Percentiles rank a stretch among this genome's conserved stretches.
Conservation (phyloP, 768 basidiomycete species). For the Mycena crocata region DNA sequence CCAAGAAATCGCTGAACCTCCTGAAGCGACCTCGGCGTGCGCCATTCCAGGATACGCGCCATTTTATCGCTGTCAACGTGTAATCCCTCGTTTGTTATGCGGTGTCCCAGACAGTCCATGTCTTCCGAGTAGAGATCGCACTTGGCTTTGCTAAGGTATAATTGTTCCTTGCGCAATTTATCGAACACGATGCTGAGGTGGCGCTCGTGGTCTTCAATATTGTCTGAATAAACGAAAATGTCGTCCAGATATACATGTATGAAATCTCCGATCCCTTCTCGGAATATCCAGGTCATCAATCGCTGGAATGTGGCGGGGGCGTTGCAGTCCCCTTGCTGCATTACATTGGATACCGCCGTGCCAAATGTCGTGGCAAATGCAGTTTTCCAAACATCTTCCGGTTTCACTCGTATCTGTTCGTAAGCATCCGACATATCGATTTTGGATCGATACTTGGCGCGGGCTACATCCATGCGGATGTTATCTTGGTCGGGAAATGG, state of each 20-base stretch:
- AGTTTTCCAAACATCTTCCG: constrained; percentile 36
- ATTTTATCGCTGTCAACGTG: constrained; percentile 39
- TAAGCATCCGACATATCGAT: too few species aligned
- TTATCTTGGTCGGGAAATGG: too few species aligned
- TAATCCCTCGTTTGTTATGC: constrained; percentile 44
- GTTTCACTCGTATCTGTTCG: constrained; percentile 44
- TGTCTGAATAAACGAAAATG: too few species aligned
- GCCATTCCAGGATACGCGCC: neutral
- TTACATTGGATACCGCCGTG: neutral
- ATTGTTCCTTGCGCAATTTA: constrained; percentile 36
- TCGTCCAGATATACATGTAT: too few species aligned
- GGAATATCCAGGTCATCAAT: too few species aligned
- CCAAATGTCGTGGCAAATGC: constrained; percentile 39
- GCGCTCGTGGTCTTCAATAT: constrained; percentile 50
- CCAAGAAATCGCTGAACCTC: neutral
- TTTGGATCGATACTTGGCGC: constrained; percentile 28
- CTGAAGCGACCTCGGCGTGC: neutral
- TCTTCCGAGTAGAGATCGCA: constrained; percentile 40
- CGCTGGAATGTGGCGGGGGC: too few species aligned
- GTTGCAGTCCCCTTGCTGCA: too few species aligned
- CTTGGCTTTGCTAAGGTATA: constrained; percentile 45
- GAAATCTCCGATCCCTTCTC: too few species aligned
- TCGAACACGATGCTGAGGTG: constrained; percentile 48
- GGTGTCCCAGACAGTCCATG: too few species aligned
- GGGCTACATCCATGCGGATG: too few species aligned